Base-by-base conservation (phyloP, 2,329 filamentous ascomycete genomes). In the Neofusicoccum cordaticola region DNA sequence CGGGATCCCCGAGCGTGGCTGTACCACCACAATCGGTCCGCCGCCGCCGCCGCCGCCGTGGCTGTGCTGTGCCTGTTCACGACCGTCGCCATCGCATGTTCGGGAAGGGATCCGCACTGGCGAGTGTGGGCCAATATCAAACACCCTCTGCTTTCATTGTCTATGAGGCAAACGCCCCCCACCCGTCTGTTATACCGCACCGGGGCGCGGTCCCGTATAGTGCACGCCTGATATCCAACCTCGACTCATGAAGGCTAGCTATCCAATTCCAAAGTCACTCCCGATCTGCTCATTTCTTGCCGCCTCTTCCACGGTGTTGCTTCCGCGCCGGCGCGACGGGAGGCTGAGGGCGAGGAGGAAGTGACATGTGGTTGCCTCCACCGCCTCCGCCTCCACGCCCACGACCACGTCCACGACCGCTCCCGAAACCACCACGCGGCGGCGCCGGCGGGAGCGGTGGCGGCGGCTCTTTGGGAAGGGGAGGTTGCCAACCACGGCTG, bases 381-480 rank as follows among this genome's bases (percentile, higher is more conserved):
- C 47, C 19, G 1, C 52, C 52, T 22, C 51, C 48, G 31, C 62
- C 27, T 13, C 62, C 31, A 5, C 62, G 31, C 9, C 63, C 41
- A 11, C 63, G n/a, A 2, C 63, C 44, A 42, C 57, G 15, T 27
- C 57, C 57, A 31, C 60, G 45, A 5, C 60, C 53, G 19, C 63
- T 47, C 15, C 63, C 63, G 6, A 37, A 22, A 2, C 53, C 56
- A 31, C 62, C 51, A 11, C 51, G 34, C 34, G 34, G 12, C 22
- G 52, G 56, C n/a, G 31, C n/a, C 27, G 39, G 56, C 27, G 56
- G 56, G 4, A 44, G 42, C 35, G 52, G 37, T 56, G 52, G 52
- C 41, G 56, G 56, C 4, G 41, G 48, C 17, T 56, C 61, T 22
- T 65, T 62, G 4, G 64, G 64, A 27, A 62, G 57, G 17, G 58